Conservation (phyloP, 2,329 filamentous ascomycete species). For the Thelonectria rubi region DNA sequence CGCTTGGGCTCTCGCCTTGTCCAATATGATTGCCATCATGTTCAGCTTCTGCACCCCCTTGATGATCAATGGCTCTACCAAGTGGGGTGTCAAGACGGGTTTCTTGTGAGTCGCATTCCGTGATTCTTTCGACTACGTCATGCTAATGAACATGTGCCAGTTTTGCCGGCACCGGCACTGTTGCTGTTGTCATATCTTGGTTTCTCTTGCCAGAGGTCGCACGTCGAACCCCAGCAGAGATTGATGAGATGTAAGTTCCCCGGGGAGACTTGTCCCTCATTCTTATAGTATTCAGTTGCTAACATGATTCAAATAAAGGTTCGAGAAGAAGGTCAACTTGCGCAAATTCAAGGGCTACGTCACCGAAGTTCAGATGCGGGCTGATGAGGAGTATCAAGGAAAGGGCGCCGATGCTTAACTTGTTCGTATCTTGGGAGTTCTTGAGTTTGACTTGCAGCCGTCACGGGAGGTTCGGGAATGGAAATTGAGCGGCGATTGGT, state of each 20-base stretch:
- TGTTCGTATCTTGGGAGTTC: neutral
- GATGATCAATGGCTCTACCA: slow-evolving; percentile 52
- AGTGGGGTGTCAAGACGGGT: slow-evolving; percentile 57
- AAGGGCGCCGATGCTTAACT: neutral
- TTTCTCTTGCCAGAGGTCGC: slow-evolving; percentile 50
- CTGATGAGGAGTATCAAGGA: slow-evolving; percentile 19
- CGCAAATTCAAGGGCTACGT: slow-evolving; percentile 25
- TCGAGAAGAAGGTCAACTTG: slow-evolving; percentile 25
- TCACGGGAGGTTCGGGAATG: neutral
- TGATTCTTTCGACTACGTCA: neutral
- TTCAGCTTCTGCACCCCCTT: slow-evolving; percentile 56
- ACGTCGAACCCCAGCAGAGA: slow-evolving; percentile 48
- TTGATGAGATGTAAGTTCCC: slow-evolving; percentile 51
- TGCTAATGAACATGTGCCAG: slow-evolving; percentile 25
- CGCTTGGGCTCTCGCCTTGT: slow-evolving; percentile 44
- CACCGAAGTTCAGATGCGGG: slow-evolving; percentile 27
- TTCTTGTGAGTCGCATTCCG: slow-evolving; percentile 50
- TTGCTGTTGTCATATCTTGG: slow-evolving; percentile 47
- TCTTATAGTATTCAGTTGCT: neutral
- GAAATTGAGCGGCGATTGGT: neutral
- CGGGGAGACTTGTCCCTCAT: no score
- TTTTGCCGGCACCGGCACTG: slow-evolving; percentile 47
- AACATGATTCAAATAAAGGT: neutral
- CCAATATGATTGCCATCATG: slow-evolving; percentile 53
- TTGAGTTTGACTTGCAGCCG: neutral